Percentiles rank a stretch among this genome's conserved stretches.
These are phyloP conservation scores for Euphrasia confusa DNA, from an alignment of 257 asterid genomes.

Conservation along the genomic window DNA sequence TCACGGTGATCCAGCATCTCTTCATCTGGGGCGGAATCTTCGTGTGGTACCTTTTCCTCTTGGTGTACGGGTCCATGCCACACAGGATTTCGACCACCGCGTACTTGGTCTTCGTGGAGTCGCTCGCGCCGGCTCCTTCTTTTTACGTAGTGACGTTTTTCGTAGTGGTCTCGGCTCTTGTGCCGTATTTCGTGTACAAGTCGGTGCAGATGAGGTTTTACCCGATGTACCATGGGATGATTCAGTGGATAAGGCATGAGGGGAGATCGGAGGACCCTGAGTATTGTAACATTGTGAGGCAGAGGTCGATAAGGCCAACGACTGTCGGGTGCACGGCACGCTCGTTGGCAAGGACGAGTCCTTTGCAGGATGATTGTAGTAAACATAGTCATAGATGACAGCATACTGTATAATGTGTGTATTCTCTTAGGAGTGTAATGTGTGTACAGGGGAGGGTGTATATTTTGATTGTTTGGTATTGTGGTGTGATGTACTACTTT, in stretches of 20 bases:
- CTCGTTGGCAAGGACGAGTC: slow-evolving; percentile 66
- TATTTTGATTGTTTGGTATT: no score
- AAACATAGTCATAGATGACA: slow-evolving; percentile 26
- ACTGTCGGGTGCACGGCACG: slow-evolving; percentile 95
- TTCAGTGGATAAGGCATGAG: slow-evolving; percentile 84
- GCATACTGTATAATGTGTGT: not conserved
- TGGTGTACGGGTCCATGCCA: slow-evolving; percentile 53
- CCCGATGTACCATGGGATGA: slow-evolving; percentile 84
- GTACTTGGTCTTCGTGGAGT: slow-evolving; percentile 49
- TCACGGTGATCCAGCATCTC: slow-evolving; percentile 61
- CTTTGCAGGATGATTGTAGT: slow-evolving; percentile 33
- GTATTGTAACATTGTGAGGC: slow-evolving; percentile 61
- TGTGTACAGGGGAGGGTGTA: slow-evolving; percentile 2
- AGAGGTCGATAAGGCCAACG: slow-evolving; percentile 62
- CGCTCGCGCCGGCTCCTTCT: slow-evolving; percentile 52
- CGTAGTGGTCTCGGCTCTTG: slow-evolving; percentile 46
- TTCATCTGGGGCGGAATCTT: slow-evolving; percentile 69
- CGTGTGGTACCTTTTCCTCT: slow-evolving; percentile 57
- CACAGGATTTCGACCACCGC: slow-evolving; percentile 46
- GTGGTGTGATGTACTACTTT: not conserved
- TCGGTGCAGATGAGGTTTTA: slow-evolving; percentile 55
- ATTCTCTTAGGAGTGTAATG: not conserved
- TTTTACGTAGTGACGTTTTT: slow-evolving; percentile 43
- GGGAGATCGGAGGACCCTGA: slow-evolving; percentile 64
- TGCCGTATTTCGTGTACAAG: slow-evolving; percentile 53